Percentiles rank a stretch among this genome's conserved stretches.
phyloP scores from a whole-genome alignment of 495 filamentous ascomycete genomes.

The Melanomma pulvis-pyrius region DNA sequence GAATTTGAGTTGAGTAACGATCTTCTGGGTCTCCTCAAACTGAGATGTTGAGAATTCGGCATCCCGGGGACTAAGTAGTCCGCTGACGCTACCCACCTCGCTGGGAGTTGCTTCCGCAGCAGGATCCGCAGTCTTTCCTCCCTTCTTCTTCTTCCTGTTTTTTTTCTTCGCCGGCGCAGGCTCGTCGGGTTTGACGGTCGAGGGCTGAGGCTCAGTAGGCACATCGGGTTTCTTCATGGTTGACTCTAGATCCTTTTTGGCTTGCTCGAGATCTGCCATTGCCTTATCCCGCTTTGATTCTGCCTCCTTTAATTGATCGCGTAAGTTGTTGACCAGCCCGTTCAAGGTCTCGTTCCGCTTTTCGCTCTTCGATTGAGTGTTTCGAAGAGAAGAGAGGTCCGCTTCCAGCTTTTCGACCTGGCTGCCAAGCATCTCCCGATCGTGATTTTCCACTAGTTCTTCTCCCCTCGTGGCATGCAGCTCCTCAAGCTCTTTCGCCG shows the following conservation, averaged over 20 bases:
- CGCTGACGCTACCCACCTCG: slow-evolving; percentile 32
- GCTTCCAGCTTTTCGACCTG: slow-evolving; percentile 33
- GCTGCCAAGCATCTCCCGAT: slow-evolving; percentile 28
- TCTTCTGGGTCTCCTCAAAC: slow-evolving; percentile 52
- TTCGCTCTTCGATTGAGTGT: slow-evolving; percentile 52
- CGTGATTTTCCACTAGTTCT: slow-evolving; percentile 32
- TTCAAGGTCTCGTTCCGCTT: slow-evolving; percentile 58
- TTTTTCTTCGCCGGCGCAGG: slow-evolving; percentile 65
- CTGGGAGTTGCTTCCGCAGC: slow-evolving; percentile 47
- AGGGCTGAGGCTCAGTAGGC: slow-evolving; percentile 18
- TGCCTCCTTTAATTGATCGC: slow-evolving; percentile 54
- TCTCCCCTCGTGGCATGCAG: slow-evolving; percentile 35
- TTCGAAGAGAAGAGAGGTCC: slow-evolving; percentile 37
- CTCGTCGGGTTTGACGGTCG: slow-evolving; percentile 16
- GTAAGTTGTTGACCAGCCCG: slow-evolving; percentile 56
- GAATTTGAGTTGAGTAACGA: slow-evolving; percentile 47
- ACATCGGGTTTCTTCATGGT: slow-evolving; percentile 13
- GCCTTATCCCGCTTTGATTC: slow-evolving; percentile 43
- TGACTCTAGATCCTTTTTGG: slow-evolving; percentile 35
- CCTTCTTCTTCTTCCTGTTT: slow-evolving; percentile 91
- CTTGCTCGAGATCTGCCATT: slow-evolving; percentile 31
- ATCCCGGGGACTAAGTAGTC: slow-evolving; percentile 13
- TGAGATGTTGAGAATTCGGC: slow-evolving; percentile 22
- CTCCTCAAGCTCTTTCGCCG: slow-evolving; percentile 34
- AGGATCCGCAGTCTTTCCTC: slow-evolving; percentile 51